phyloP scores from a whole-genome alignment of 139 green algal species.

The Desmodesmus armatus region DNA sequence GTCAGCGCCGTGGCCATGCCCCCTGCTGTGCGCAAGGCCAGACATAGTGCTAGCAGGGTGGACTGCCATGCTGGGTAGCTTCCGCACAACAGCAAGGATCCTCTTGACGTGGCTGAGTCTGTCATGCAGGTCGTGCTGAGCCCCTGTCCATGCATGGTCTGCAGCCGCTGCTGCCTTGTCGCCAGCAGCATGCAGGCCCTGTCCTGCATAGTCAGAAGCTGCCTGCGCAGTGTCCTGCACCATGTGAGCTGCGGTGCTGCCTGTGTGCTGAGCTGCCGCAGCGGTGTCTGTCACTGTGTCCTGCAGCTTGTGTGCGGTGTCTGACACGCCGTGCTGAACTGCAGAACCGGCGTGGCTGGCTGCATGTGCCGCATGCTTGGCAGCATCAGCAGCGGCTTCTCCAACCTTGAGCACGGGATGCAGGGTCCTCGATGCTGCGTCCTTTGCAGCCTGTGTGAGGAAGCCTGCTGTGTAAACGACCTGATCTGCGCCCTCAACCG shows the following conservation, averaged over 20 bases:
- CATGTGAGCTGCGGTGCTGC: neutral
- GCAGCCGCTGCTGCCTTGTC: neutral
- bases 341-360: neutral
- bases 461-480: neutral
- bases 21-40: no score
- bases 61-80: no score
- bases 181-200: neutral
- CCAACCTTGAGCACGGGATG: neutral
- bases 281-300: neutral
- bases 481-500: neutral
- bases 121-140: no score
- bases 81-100: no score
- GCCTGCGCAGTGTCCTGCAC: no score
- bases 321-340: neutral
- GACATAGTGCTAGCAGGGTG: no score
- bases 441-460: no score
- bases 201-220: no score
- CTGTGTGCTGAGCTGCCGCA: neutral
- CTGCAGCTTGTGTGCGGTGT: neutral
- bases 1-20: no score
- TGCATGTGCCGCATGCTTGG: neutral
- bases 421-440: neutral
- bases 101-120: no score
- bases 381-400: neutral
- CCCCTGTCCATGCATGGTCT: no score